Base-by-base conservation (phyloP, 2,329 filamentous ascomycete species). In the Cladosporium sp. region DNA sequence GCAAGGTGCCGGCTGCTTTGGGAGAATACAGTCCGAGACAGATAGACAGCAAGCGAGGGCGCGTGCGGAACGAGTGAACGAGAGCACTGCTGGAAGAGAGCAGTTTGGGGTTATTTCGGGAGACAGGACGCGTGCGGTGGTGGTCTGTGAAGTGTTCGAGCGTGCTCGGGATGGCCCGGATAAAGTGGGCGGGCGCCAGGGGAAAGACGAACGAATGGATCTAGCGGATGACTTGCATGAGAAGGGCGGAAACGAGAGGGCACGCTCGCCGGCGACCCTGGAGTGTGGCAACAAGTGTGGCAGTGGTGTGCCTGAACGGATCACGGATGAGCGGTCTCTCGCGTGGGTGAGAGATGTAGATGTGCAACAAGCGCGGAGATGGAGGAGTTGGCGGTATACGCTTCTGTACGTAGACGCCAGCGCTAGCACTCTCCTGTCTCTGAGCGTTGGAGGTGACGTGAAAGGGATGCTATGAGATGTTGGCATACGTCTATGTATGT, bases 221-320 rank as follows among this genome's bases (percentile, higher is more conserved):
- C 26, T 63, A 63, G 60, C 60, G 59, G 43, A 63, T 63, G 48
- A 63, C 60, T 63, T 63, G 60, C 60, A 63, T 61, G 43, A 61
- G 30, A 56, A 46, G 60, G 60, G 25, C 36, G 58, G n/a, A 58
- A 36, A 26, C 56, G 58, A 60, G 26, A 51, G 46, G 46, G 58
- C 56, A 46, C 25, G 56, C 28, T 26, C 56, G 56, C 18, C 23
- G 16, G 49, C 49, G 26, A 54, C 51, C 51, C 28, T 54, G 51
- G 32, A 43, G 36, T 43, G 36, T 43, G 36, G 48, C 48, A 23
- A 23, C 7, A 7, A 28, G 28, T 28, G 28, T 7, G 28, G 28
- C 28, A n/a, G n/a, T n/a, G n/a, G 23, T 32, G 53, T 57, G 53
- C 57, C 57, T 59, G 57, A n/a, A 23, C 48, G 21, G 48, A 51